Percentiles rank a stretch among this genome's conserved stretches.
Evolutionary conservation across 2,329 filamentous ascomycete species (phyloP).

Genomic region (Teratosphaeriaceae sp.): DNA sequence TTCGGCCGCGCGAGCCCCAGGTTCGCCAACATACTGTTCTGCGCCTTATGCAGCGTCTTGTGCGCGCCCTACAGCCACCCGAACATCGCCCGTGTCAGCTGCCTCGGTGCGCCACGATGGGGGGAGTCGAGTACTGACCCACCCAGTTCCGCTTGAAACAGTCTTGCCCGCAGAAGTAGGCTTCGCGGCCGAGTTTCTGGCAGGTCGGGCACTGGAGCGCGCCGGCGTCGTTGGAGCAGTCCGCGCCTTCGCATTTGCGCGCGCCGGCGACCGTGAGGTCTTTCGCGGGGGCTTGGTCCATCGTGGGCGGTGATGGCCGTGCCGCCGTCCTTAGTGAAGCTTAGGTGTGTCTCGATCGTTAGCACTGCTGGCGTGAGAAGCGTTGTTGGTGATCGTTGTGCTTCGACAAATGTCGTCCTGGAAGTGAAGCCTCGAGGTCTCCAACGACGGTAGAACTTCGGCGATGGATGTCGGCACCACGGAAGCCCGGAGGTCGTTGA

Average conservation of each 20-base stretch:
- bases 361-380: too few species aligned
- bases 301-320: background rate
- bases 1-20: constrained; percentile 63
- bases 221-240: constrained; percentile 82
- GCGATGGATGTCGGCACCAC: too few species aligned
- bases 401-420: too few species aligned
- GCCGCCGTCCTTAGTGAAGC: too few species aligned
- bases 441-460: too few species aligned
- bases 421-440: too few species aligned
- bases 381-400: too few species aligned
- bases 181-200: constrained; percentile 81
- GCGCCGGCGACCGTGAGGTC: constrained; percentile 37
- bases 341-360: too few species aligned
- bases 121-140: constrained; percentile 28
- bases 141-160: constrained; percentile 99
- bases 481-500: too few species aligned
- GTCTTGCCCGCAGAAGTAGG: constrained; percentile 96
- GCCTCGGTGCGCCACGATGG: background rate
- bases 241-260: constrained; percentile 70
- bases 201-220: constrained; percentile 91
- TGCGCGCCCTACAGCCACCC: constrained; percentile 56
- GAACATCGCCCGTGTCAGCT: background rate
- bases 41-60: constrained; percentile 77
- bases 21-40: constrained; percentile 63
- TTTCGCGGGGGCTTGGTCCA: constrained; percentile 23